A percentile compares a stretch with the other conserved stretches of the same genome.
Conservation (phyloP, 2,329 filamentous ascomycete species). For the Alternaria tenuissima region DNA sequence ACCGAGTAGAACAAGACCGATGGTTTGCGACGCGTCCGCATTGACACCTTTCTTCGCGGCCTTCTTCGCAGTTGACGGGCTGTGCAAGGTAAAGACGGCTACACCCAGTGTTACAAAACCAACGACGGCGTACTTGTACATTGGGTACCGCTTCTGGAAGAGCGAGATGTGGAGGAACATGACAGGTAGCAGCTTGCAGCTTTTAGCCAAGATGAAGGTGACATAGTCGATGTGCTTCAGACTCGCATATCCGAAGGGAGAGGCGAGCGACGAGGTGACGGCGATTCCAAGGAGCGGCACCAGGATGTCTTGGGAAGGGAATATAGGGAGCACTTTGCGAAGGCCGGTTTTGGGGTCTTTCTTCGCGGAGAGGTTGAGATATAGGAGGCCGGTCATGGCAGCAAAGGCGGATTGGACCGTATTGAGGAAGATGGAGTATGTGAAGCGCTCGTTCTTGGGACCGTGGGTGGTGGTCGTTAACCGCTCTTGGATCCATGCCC, state of each 20-base stretch:
- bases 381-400: conserved; percentile 79
- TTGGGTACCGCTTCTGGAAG: conserved; percentile 86
- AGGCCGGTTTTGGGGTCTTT: conserved; percentile 46
- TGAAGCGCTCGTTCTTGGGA: conserved; percentile 72
- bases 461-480: conserved; percentile 93
- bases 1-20: conserved; percentile 82
- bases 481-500: conserved; percentile 96
- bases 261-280: conserved; percentile 85
- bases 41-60: conserved; percentile 60
- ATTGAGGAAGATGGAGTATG: conserved; percentile 93
- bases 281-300: conserved; percentile 83
- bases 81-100: conserved; percentile 91
- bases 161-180: conserved; percentile 96
- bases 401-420: conserved; percentile 94
- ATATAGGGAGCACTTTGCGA: conserved; percentile 64
- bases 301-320: conserved; percentile 79
- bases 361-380: conserved; percentile 74
- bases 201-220: conserved; percentile 96
- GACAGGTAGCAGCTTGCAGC: conserved; percentile 97
- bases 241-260: conserved; percentile 93
- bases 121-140: conserved; percentile 97
- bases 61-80: conserved; percentile 57
- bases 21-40: conserved; percentile 69
- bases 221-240: conserved; percentile 97
- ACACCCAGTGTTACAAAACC: conserved; percentile 90